A percentile compares a stretch with the other conserved stretches of the same genome.
Evolutionary conservation across 148 eudicot species (phyloP).

Genomic region (Camellia japonica): DNA sequence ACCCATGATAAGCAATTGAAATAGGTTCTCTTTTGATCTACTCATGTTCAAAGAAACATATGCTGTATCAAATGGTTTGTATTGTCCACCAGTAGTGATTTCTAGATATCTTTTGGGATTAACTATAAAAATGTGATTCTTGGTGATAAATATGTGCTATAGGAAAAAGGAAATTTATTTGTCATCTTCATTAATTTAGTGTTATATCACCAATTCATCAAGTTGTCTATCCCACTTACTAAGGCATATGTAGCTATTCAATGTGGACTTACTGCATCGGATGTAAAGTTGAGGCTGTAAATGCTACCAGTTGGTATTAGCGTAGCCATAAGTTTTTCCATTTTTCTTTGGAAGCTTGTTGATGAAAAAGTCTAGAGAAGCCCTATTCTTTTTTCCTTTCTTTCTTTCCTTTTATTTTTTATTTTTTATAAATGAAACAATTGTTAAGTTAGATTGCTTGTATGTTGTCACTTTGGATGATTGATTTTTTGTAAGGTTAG

Average conservation of each 20-base stretch:
- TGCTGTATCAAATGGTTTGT: background rate
- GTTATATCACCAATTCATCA: background rate
- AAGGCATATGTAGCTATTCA: slow-evolving; percentile 1
- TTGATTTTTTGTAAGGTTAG: background rate
- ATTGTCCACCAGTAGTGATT: background rate
- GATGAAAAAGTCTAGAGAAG: background rate
- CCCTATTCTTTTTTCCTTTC: background rate
- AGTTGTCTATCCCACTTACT: background rate
- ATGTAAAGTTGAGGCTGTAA: background rate
- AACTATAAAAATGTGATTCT: background rate
- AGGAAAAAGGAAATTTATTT: background rate
- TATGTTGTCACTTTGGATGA: background rate
- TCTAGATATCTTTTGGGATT: background rate
- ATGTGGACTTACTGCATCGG: background rate
- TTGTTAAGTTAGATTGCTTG: background rate
- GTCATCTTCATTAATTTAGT: background rate
- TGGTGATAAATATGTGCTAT: background rate
- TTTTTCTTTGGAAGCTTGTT: background rate
- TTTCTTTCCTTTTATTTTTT: background rate
- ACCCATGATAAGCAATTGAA: background rate
- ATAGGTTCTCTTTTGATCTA: background rate
- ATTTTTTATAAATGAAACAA: background rate
- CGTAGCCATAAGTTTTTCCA: background rate
- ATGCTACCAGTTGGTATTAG: background rate
- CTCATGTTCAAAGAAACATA: background rate